Conservation (phyloP, 768 basidiomycete genomes). For the Sporobolomyces phaffii region DNA sequence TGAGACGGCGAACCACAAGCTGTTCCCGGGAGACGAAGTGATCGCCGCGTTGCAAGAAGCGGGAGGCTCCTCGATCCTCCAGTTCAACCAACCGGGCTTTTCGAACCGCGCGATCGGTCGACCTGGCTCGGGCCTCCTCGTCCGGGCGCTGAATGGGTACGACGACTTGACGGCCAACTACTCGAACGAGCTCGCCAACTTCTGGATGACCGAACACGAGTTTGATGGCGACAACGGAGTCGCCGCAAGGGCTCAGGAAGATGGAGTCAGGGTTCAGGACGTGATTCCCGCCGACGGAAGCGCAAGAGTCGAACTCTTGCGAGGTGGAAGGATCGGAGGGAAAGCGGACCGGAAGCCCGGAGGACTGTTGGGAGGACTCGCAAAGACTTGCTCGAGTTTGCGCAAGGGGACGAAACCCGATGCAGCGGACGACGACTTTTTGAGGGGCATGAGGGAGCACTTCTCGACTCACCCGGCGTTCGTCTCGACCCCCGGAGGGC, state of each 20-base stretch:
- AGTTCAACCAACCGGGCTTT: constrained; percentile 86
- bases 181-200: constrained; percentile 81
- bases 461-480: constrained; percentile 90
- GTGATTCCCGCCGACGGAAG: constrained; percentile 73
- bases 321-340: constrained; percentile 64
- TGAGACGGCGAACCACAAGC: constrained; percentile 87
- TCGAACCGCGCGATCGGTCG: constrained; percentile 56
- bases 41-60: constrained; percentile 53
- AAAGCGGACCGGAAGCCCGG: constrained; percentile 65
- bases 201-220: constrained; percentile 70
- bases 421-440: constrained; percentile 88
- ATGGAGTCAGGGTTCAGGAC: constrained; percentile 64
- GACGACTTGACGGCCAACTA: constrained; percentile 96
- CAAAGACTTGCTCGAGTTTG: constrained; percentile 63
- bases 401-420: constrained; percentile 70
- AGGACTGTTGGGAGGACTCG: constrained; percentile 70
- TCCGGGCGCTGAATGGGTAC: constrained; percentile 67
- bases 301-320: constrained; percentile 73
- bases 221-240: constrained; percentile 82
- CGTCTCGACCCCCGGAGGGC: constrained; percentile 68
- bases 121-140: constrained; percentile 33
- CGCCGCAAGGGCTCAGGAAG: constrained; percentile 62
- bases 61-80: constrained; percentile 62
- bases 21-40: constrained; percentile 86
- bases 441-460: constrained; percentile 82